Percentiles rank a stretch among this genome's conserved stretches.
These are phyloP conservation scores for Lepidium campestre DNA, from an alignment of 441 rosid genomes.

Conservation along the genomic window DNA sequence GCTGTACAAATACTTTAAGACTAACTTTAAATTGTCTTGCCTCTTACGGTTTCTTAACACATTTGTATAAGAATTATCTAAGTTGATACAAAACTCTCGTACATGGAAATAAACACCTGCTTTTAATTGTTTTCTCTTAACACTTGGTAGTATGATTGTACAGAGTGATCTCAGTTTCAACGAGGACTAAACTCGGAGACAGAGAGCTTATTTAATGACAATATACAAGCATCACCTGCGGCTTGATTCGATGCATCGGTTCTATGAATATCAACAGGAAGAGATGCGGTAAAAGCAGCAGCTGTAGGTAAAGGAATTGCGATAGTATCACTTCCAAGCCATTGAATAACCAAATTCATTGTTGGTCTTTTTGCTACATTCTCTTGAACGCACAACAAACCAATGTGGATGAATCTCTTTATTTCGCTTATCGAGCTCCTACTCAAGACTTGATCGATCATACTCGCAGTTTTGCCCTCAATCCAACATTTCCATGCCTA, in stretches of 20 bases:
- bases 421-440: not conserved
- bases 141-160: not conserved
- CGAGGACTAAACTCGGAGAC: slow-evolving; percentile 7
- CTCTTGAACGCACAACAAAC: not conserved
- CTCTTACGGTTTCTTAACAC: too few species aligned
- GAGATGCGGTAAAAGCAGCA: not conserved
- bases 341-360: not conserved
- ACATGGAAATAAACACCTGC: not conserved
- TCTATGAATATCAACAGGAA: not conserved
- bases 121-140: not conserved
- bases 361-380: slow-evolving; percentile 4
- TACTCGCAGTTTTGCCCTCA: not conserved
- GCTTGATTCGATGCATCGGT: not conserved
- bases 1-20: too few species aligned
- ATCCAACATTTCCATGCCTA: slow-evolving; percentile 12
- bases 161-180: not conserved
- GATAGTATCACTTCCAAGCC: slow-evolving; percentile 8
- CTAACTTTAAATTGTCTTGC: too few species aligned
- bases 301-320: not conserved
- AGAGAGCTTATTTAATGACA: not conserved
- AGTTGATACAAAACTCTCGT: too few species aligned
- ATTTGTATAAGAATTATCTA: too few species aligned
- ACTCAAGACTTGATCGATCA: not conserved
- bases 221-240: not conserved
- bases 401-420: not conserved